Conservation (phyloP, 495 filamentous ascomycete genomes). For the Pyrenula aspistea region DNA sequence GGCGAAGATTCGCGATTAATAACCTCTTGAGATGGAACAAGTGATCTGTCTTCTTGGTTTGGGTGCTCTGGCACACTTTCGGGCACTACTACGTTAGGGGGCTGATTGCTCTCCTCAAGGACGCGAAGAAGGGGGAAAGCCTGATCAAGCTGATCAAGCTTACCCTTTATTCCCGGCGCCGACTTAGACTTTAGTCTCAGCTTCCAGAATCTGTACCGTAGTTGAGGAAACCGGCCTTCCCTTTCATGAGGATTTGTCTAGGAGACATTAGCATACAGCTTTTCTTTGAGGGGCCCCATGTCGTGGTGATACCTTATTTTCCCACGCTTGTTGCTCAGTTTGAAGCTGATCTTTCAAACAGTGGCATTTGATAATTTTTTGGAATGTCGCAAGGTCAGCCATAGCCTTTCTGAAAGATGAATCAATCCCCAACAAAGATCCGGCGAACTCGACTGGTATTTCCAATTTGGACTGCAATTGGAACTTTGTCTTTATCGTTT, state of each 20-base stretch:
- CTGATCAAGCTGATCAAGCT: no score
- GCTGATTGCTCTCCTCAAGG: no score
- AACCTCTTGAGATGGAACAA: not conserved
- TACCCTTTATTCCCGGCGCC: no score
- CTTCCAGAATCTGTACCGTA: no score
- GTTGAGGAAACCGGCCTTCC: not conserved
- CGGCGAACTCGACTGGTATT: not conserved
- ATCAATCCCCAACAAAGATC: not conserved
- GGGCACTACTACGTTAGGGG: not conserved
- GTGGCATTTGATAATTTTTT: not conserved
- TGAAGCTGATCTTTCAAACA: not conserved
- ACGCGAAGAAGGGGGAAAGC: no score
- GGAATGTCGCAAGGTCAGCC: not conserved
- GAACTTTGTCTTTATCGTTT: not conserved
- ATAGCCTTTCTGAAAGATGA: not conserved
- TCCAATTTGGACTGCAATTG: not conserved
- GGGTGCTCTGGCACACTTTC: not conserved
- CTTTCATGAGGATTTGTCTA: not conserved
- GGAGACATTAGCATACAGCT: not conserved
- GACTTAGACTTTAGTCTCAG: not conserved
- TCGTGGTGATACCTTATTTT: not conserved
- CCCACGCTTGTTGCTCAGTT: not conserved
- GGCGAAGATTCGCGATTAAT: not conserved
- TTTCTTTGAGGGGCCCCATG: no score
- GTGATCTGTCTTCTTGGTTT: not conserved